Evolutionary conservation across 2,329 filamentous ascomycete species (phyloP), one percentile per base, ranked within the genome.

Genomic region (Alternaria arborescens): DNA sequence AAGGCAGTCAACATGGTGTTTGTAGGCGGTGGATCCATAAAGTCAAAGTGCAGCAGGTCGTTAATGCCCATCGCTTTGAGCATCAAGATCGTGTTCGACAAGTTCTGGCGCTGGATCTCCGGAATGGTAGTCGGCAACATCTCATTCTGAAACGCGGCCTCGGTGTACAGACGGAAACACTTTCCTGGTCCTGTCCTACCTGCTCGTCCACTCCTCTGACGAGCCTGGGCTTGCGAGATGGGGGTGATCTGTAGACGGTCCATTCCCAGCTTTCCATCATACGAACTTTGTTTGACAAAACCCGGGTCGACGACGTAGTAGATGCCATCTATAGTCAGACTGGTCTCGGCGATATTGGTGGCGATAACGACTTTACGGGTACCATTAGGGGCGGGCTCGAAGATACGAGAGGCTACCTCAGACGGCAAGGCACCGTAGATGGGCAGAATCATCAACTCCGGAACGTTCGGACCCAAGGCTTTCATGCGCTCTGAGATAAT

Each of bases 21-120:
- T 30, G 95, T 95, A 0, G 95, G 95, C 0, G 95, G 95, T 0
- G 95, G 94, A 72, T 99, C 95, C 94, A 99, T 98, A 72, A 99
- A 99, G 80, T 98, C 94, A 73, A 99, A 99, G 75, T 97, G 93
- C 12, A 99, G 85, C 1, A 99, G 84, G 75, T 99, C 95, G 74
- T 99, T 98, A 79, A 99, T 98, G 3, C 96, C 95, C 93, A 99
- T 98, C 0, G 95, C 95, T 77, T 99, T 99, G 52, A 99, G 86
- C 91, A 97, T 97, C 47, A 99, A 85, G 77, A 99, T 98, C 0
- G 94, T 97, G 69, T 91, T 89, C 0, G 93, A 91, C 54, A 99
- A 76, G 72, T 99, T 99, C 77, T 97, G 93, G 1, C 95, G 87
- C 76, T 99, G 95, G 52, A 99, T 99, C 72, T 98, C 95, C 1